Evolutionary conservation across 306 rosid genomes (phyloP), one percentile per base, ranked within the genome.

Genomic region (Styphnolobium japonicum): DNA sequence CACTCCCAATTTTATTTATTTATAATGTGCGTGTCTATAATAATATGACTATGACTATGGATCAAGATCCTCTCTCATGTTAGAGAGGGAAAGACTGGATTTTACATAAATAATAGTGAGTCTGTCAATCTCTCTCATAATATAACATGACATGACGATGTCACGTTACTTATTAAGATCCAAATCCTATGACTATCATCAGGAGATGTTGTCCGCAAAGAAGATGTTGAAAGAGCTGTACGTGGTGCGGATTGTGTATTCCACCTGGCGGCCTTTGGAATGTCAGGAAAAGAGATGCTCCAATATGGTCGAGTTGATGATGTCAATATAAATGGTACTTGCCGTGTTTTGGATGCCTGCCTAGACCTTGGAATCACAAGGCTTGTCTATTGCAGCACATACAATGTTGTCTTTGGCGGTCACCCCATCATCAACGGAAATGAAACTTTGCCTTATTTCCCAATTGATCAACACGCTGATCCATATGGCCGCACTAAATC

Each of bases 271-370:
- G 89, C 98, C 6, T 91, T 83, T 21, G 97, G 98, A 3, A 88
- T 92, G 94, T 95, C 98, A 0, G 98, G 98, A 2, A 95, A 92
- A 61, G 92, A 95, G 87, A 92, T 95, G 97, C 91, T 92, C 64
- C 98, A 92, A 51, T 85, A 91, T 0, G 86, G 94, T 39, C 94
- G 95, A 8, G 86, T 91, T 23, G 98, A 95, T 57, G 74, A 86
- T 71, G 95, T 92, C 23, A 95, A 95, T 79, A 90, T 95, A 22
- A 91, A 83, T 31, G 98, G 98, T 22, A 95, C 98, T 18, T 91
- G 95, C 58, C 90, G 85, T 80, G 78, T 95, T 37, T 45, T 95
- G 31, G 98, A 95, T 15, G 88, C 94, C 40, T 95, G 97, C 84
- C 84, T 92, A 15, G 85, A 92, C 48, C 85, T 75, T 33, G 89